Base-by-base conservation (phyloP, 2,329 filamentous ascomycete species). In the Beauveria asiatica region DNA sequence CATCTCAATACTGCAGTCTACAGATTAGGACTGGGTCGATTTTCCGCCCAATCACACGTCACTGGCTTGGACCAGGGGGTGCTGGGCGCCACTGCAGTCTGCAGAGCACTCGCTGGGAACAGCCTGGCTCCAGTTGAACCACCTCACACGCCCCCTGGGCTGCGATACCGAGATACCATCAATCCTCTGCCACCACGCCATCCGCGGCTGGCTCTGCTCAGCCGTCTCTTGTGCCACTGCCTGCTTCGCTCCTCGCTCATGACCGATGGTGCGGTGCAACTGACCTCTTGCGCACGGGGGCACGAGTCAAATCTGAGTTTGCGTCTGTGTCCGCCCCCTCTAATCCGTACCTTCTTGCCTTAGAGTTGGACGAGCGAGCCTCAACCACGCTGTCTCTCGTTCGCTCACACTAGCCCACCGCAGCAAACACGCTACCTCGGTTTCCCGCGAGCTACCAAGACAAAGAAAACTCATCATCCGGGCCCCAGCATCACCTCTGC, bases 251-350 rank as follows among this genome's bases (percentile, higher is more conserved):
- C 33, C 16, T 56, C 53, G 25, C 27, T 30, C 9, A 23, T 16
- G 21, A 21, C 57, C 44, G 25, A 59, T 59, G 57, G 49, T 59
- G 57, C 23, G 51, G 48, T 59, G 42, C 30, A 39, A 53, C 57
- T 48, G 57, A 59, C 49, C 42, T 44, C 42, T 27, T 27, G 49
- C 57, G 46, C 57, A 59, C 27, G 54, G 54, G 54, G 54, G 54
- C 42, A 57, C 54, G 54, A 57, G 54, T 49, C 54, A 57, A 56
- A 55, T 56, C 53, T 57, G 27, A 57, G 44, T 42, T 37, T 56
- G 44, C n/a, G 21, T 57, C 21, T 53, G 30, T 52, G 50, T 19
- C 50, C 30, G 50, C 50, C 51, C 37, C 21, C 51, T 53, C 50
- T 53, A 16, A n/a, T n/a, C n/a, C n/a, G n/a, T n/a, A n/a, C n/a